These are phyloP conservation scores for Pseudogymnoascus sp. DNA, from an alignment of 2,329 filamentous ascomycete species.

Conservation along the genomic window DNA sequence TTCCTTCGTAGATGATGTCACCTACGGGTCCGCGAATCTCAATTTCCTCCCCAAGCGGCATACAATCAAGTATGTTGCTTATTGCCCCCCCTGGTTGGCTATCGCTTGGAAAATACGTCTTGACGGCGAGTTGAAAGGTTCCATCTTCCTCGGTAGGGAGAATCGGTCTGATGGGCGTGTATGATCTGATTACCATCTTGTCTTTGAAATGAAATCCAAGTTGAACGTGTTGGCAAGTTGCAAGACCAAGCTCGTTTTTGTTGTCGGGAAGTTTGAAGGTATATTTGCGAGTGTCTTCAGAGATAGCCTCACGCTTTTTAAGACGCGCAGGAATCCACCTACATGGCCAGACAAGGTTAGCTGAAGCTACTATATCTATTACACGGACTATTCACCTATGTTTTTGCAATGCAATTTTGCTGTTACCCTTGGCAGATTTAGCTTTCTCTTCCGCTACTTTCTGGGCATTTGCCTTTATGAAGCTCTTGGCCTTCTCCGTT, in stretches of 20 bases:
- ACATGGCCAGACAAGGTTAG: not conserved
- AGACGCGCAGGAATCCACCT: constrained; percentile 41
- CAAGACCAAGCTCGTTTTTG: constrained; percentile 37
- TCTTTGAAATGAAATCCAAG: constrained; percentile 46
- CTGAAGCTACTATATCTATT: not conserved
- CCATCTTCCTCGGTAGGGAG: constrained; percentile 34
- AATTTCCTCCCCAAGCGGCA: constrained; percentile 41
- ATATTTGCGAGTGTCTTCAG: constrained; percentile 39
- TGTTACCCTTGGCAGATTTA: constrained; percentile 22
- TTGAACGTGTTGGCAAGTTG: constrained; percentile 46
- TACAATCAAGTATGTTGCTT: constrained; percentile 45
- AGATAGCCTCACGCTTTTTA: constrained; percentile 32
- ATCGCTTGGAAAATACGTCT: constrained; percentile 43
- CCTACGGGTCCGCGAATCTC: constrained; percentile 46
- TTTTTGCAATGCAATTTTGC: constrained; percentile 34
- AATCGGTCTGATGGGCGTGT: constrained; percentile 44
- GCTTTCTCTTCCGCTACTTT: constrained; percentile 33
- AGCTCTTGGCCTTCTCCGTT: constrained; percentile 41
- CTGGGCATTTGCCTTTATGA: constrained; percentile 39
- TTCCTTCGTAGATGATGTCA: constrained; percentile 42
- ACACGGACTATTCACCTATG: constrained; percentile 23
- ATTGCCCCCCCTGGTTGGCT: constrained; percentile 46
- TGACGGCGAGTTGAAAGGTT: constrained; percentile 42
- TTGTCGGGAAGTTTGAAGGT: constrained; percentile 38
- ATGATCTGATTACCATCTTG: constrained; percentile 42